Evolutionary conservation across 2,329 filamentous ascomycete species (phyloP).

Genomic region (Clarireedia monteithiana): DNA sequence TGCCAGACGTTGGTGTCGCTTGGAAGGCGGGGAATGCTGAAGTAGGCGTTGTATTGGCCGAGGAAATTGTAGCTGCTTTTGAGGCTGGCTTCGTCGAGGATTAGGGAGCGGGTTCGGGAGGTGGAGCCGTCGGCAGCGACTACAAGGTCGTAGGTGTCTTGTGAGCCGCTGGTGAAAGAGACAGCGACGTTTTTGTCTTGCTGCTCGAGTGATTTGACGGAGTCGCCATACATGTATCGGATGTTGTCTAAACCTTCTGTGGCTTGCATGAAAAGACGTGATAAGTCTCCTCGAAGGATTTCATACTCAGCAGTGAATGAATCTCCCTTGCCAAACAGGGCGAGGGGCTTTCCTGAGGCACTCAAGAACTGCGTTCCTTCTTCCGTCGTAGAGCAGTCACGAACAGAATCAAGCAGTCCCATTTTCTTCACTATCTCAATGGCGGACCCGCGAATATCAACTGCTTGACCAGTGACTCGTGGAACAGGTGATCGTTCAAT

Average conservation of each 20-base stretch:
- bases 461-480: slow-evolving; percentile 41
- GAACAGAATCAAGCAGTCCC: slow-evolving; percentile 34
- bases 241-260: slow-evolving; percentile 22
- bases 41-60: slow-evolving; percentile 35
- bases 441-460: slow-evolving; percentile 42
- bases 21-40: slow-evolving; percentile 33
- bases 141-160: slow-evolving; percentile 38
- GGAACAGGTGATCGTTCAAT: slow-evolving; percentile 36
- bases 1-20: slow-evolving; percentile 32
- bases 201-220: slow-evolving; percentile 30
- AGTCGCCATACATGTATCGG: slow-evolving; percentile 33
- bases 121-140: slow-evolving; percentile 41
- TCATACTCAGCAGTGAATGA: slow-evolving; percentile 38
- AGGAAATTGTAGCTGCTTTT: slow-evolving; percentile 25
- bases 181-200: slow-evolving; percentile 32
- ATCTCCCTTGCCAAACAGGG: slow-evolving; percentile 31
- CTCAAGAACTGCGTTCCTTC: slow-evolving; percentile 37
- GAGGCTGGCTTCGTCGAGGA: slow-evolving; percentile 34
- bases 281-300: slow-evolving; percentile 37
- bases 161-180: slow-evolving; percentile 32
- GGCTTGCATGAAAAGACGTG: slow-evolving; percentile 32
- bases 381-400: slow-evolving; percentile 32
- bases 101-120: slow-evolving; percentile 39
- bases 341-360: slow-evolving; percentile 31
- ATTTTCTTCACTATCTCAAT: slow-evolving; percentile 34